phyloP scores from a whole-genome alignment of 305 asterid species.

The Fraxinus velutina region DNA sequence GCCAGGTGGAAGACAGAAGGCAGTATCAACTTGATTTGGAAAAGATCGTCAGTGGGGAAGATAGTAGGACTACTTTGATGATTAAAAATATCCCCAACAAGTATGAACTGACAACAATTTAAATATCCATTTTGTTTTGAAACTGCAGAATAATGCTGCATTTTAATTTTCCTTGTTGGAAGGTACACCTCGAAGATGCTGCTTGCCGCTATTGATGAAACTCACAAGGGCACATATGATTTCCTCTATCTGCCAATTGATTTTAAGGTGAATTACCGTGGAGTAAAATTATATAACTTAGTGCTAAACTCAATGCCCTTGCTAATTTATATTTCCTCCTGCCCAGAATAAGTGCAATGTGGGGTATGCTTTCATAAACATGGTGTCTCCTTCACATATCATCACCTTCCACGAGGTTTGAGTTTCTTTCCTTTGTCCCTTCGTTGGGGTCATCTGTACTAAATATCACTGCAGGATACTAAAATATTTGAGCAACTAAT shows the following conservation, averaged over 20 bases:
- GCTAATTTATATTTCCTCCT: conserved; percentile 18
- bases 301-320: neutral
- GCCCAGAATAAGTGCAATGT: neutral
- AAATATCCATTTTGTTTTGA: neutral
- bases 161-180: conserved; percentile 19
- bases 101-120: conserved; percentile 36
- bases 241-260: conserved; percentile 94
- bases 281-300: neutral
- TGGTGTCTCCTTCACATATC: conserved; percentile 82
- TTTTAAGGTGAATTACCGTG: conserved; percentile 61
- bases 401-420: conserved; percentile 75
- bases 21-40: conserved; percentile 90
- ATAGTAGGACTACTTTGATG: conserved; percentile 85
- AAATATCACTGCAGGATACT: neutral
- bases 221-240: conserved; percentile 83
- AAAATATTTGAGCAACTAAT: neutral
- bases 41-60: conserved; percentile 71
- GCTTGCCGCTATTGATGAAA: conserved; percentile 83
- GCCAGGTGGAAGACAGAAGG: conserved; percentile 65
- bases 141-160: conserved; percentile 1
- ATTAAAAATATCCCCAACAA: conserved; percentile 93
- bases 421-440: neutral
- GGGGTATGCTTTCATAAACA: conserved; percentile 71
- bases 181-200: conserved; percentile 99
- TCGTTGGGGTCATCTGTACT: neutral